These are phyloP conservation scores for Wallacemonas collosoma DNA, from an alignment of 208 protist genomes.

Conservation along the genomic window DNA sequence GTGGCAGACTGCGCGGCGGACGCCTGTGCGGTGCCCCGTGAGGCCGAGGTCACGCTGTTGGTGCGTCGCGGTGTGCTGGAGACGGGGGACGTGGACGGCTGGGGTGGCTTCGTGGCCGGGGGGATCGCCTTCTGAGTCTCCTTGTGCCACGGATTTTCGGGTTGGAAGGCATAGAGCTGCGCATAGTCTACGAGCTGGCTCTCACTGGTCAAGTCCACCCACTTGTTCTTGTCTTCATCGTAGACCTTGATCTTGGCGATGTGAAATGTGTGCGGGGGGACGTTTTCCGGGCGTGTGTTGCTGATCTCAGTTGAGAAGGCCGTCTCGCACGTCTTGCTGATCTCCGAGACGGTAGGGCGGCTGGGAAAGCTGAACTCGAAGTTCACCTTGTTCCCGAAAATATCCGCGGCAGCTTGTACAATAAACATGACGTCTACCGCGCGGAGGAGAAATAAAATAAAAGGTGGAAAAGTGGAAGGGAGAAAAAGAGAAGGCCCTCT, in stretches of 20 bases:
- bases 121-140: constrained; percentile 90
- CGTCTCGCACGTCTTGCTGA: constrained; percentile 59
- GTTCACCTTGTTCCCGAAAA: constrained; percentile 92
- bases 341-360: constrained; percentile 65
- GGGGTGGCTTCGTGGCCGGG: constrained; percentile 71
- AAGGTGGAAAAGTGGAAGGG: neutral
- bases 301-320: constrained; percentile 81
- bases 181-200: constrained; percentile 80
- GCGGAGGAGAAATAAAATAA: neutral
- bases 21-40: neutral
- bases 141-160: constrained; percentile 92
- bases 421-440: constrained; percentile 55
- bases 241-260: constrained; percentile 88
- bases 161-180: constrained; percentile 92
- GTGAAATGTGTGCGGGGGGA: constrained; percentile 83
- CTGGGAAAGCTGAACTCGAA: constrained; percentile 86
- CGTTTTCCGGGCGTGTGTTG: constrained; percentile 64
- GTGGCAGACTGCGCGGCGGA: constrained; percentile 23
- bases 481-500: constrained; percentile 1
- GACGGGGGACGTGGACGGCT: constrained; percentile 20
- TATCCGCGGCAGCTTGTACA: constrained; percentile 86
- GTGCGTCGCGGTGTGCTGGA: constrained; percentile 24
- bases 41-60: constrained; percentile 13
- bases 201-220: constrained; percentile 83
- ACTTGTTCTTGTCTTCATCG: constrained; percentile 88